Percentiles rank a stretch among this genome's conserved stretches.
These are phyloP conservation scores for Chrysanthemum seticuspe DNA, from an alignment of 129 eudicot species.

Conservation along the genomic window DNA sequence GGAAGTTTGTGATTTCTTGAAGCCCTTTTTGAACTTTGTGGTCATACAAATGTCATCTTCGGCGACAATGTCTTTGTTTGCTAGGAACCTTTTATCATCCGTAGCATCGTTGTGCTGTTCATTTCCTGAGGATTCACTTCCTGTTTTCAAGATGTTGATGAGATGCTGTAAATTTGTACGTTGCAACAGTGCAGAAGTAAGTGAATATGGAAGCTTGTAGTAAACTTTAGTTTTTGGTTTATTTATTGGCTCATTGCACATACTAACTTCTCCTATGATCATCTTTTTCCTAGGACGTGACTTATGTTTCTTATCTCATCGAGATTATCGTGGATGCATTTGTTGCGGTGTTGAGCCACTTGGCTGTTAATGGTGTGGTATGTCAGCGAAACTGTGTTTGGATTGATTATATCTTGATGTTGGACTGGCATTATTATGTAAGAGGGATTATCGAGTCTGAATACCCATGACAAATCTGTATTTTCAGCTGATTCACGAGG, in stretches of 20 bases:
- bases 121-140: conserved; percentile 55
- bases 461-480: conserved; percentile 9
- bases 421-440: conserved; percentile 13
- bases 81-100: conserved; percentile 57
- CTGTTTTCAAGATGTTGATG: conserved; percentile 62
- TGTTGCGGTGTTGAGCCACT: conserved; percentile 59
- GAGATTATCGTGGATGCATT: conserved; percentile 66
- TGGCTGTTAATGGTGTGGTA: conserved; percentile 68
- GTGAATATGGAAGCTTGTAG: conserved; percentile 30
- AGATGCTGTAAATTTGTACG: conserved; percentile 45
- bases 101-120: conserved; percentile 69
- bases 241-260: background rate
- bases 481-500: conserved; percentile 70
- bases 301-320: conserved; percentile 34
- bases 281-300: conserved; percentile 50
- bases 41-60: conserved; percentile 50
- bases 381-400: conserved; percentile 15
- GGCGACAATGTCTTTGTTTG: conserved; percentile 37
- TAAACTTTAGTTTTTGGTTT: background rate
- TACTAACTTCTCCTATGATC: conserved; percentile 14
- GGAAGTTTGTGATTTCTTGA: conserved; percentile 69
- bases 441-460: conserved; percentile 16
- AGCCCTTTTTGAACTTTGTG: conserved; percentile 57
- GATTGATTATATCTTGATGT: conserved; percentile 10
- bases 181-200: conserved; percentile 69